Evolutionary conservation across 176 grass and related monocot genomes (phyloP).

Genomic region (Aegilops sharonensis): DNA sequence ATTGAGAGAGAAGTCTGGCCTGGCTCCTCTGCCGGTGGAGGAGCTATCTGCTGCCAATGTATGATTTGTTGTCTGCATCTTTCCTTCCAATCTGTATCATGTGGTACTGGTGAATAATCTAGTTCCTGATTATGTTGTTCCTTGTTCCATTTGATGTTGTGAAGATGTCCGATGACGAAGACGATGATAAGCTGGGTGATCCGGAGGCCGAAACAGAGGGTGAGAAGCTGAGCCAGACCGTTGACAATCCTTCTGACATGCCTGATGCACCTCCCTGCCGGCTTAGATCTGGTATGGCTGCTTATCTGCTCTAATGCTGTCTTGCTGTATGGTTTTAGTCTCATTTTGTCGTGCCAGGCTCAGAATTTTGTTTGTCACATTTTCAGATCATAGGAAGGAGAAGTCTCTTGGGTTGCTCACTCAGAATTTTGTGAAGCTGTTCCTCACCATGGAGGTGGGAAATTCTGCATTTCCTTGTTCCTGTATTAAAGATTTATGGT

Average conservation of each 20-base stretch:
- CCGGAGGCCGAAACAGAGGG: conserved; percentile 39
- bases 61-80: background rate
- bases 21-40: conserved; percentile 25
- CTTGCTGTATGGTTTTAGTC: background rate
- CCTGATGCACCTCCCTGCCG: conserved; percentile 25
- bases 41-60: conserved; percentile 28
- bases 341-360: conserved; percentile 1
- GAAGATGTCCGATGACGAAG: conserved; percentile 64
- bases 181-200: conserved; percentile 47
- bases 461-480: conserved; percentile 3
- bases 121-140: background rate
- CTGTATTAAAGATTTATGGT: background rate
- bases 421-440: conserved; percentile 89
- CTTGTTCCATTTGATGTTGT: conserved; percentile 10
- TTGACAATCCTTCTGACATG: conserved; percentile 40
- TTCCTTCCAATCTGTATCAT: background rate
- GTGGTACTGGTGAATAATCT: background rate
- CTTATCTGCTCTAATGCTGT: background rate
- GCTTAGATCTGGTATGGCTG: conserved; percentile 54
- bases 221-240: conserved; percentile 39
- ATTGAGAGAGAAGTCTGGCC: conserved; percentile 38
- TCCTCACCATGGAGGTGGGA: conserved; percentile 73
- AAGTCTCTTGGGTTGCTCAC: conserved; percentile 88
- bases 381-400: conserved; percentile 72
- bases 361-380: background rate